Conservation (phyloP, 768 basidiomycete genomes). For the Pleurotus tuoliensis region DNA sequence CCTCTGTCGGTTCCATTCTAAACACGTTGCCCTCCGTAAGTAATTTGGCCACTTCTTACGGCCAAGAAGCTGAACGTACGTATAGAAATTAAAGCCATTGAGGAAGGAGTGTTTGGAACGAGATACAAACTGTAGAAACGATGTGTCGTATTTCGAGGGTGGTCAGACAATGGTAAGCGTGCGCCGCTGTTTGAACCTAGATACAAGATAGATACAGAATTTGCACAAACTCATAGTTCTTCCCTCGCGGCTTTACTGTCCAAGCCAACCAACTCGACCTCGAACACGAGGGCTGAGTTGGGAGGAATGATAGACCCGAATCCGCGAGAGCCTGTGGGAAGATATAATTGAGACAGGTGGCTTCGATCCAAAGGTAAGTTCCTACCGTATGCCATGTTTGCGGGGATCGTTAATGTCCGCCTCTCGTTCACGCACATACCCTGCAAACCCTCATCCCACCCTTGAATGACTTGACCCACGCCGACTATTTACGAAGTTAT, state of each 20-base stretch:
- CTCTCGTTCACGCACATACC: constrained; percentile 90
- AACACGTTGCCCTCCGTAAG: constrained; percentile 64
- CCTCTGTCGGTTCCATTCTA: constrained; percentile 63
- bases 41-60: constrained; percentile 12
- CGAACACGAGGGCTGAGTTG: constrained; percentile 78
- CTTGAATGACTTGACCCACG: constrained; percentile 75
- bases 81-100: constrained; percentile 67
- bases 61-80: neutral
- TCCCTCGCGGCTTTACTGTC: constrained; percentile 41
- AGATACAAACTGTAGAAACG: constrained; percentile 13
- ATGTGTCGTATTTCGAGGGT: too few species aligned
- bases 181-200: neutral
- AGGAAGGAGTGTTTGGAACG: constrained; percentile 43
- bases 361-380: constrained; percentile 9
- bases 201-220: neutral
- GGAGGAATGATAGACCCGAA: constrained; percentile 77
- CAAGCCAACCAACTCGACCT: constrained; percentile 76
- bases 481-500: constrained; percentile 48
- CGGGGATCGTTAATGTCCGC: constrained; percentile 83
- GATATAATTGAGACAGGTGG: neutral
- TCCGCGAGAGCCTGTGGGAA: constrained; percentile 59
- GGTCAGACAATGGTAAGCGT: too few species aligned
- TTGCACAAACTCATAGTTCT: constrained; percentile 43
- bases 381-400: constrained; percentile 79
- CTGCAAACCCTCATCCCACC: constrained; percentile 79